Conservation (phyloP, 2,329 filamentous ascomycete species). For the Penicillium crustosum region DNA sequence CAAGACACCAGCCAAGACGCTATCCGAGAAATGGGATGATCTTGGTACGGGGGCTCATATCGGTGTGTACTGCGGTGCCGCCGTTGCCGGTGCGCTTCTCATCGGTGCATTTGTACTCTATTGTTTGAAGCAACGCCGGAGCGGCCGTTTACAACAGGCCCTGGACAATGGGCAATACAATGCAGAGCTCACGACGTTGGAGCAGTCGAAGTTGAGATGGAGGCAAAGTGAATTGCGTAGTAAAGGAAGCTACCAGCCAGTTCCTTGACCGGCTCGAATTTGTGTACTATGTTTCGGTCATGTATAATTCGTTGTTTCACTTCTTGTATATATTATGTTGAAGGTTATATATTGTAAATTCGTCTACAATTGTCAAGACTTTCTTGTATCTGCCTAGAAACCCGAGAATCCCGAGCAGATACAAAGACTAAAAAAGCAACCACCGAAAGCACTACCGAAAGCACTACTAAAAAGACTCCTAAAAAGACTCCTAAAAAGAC, state of each 20-base stretch:
- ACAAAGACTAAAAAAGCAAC: too few relatives aligned
- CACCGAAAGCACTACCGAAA: too few relatives aligned
- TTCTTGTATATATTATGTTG: not conserved
- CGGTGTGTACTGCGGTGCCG: conserved; percentile 12
- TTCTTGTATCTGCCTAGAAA: too few relatives aligned
- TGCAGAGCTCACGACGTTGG: conserved; percentile 11
- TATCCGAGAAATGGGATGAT: conserved; percentile 17
- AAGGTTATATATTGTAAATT: not conserved
- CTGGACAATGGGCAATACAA: conserved; percentile 8
- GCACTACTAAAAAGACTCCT: too few relatives aligned
- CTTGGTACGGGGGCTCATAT: conserved; percentile 13
- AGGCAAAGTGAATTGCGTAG: conserved; percentile 14
- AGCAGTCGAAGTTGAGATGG: conserved; percentile 13
- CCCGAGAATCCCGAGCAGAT: too few relatives aligned
- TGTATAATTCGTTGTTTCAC: not conserved
- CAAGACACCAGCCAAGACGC: conserved; percentile 9
- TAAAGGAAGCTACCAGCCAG: conserved; percentile 14
- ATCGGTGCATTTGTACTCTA: conserved; percentile 9
- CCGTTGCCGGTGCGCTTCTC: conserved; percentile 5
- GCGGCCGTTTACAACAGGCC: conserved; percentile 15
- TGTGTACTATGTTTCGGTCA: not conserved
- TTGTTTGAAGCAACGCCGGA: conserved; percentile 15
- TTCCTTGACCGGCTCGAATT: not conserved
- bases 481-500: not conserved
- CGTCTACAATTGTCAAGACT: too few relatives aligned